Evolutionary conservation across 2,329 filamentous ascomycete species (phyloP).

Genomic region (Phoma sp.): DNA sequence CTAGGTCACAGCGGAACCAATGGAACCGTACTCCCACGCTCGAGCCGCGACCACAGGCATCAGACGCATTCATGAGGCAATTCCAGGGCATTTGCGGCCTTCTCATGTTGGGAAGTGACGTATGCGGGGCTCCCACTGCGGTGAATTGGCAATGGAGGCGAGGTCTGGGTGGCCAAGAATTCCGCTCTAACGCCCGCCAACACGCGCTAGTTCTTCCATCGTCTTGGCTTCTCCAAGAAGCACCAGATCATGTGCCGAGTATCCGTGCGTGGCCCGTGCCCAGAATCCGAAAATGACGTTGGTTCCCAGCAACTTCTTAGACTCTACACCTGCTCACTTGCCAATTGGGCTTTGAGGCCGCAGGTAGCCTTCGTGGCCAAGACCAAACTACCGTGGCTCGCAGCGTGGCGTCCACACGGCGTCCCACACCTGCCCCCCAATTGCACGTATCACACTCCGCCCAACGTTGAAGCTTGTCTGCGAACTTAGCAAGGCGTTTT

Average conservation of each 20-base stretch:
- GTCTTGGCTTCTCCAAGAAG: slow-evolving; percentile 8
- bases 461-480: slow-evolving; percentile 35
- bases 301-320: slow-evolving; percentile 13
- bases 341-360: slow-evolving; percentile 18
- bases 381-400: slow-evolving; percentile 15
- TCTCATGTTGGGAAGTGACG: slow-evolving; percentile 8
- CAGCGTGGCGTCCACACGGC: slow-evolving; percentile 16
- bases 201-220: slow-evolving; percentile 10
- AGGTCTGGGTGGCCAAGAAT: slow-evolving; percentile 32
- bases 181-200: slow-evolving; percentile 32
- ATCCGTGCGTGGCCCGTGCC: slow-evolving; percentile 13
- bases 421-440: slow-evolving; percentile 10
- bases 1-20: slow-evolving; percentile 13
- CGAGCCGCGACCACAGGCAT: neutral
- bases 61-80: neutral
- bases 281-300: slow-evolving; percentile 26
- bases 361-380: slow-evolving; percentile 21
- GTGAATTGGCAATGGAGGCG: slow-evolving; percentile 13
- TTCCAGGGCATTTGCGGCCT: neutral
- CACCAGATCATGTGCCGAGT: slow-evolving; percentile 11
- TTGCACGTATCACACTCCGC: slow-evolving; percentile 20
- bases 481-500: slow-evolving; percentile 26
- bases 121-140: slow-evolving; percentile 20
- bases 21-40: neutral
- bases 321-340: slow-evolving; percentile 8